phyloP scores from a whole-genome alignment of 2,329 filamentous ascomycete genomes.

The Scedosporium minutisporum region DNA sequence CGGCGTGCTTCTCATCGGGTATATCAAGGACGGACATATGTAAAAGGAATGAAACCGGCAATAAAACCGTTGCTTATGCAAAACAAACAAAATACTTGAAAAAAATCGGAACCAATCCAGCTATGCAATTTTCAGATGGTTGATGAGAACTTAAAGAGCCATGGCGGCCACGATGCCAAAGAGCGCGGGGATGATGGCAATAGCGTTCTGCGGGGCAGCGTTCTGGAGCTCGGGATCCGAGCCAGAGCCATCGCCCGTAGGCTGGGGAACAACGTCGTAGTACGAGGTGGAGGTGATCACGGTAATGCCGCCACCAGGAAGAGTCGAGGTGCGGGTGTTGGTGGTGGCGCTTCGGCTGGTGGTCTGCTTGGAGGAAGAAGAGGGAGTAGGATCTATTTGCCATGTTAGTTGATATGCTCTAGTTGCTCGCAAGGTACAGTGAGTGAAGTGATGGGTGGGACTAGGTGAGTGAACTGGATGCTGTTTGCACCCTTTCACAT shows the following conservation, averaged over 20 bases:
- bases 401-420: not conserved
- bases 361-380: conserved; percentile 21
- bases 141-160: not conserved
- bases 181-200: conserved; percentile 12
- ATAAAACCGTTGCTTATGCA: not conserved
- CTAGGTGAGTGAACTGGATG: too few species aligned
- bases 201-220: conserved; percentile 17
- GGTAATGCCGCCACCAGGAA: conserved; percentile 32
- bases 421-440: not conserved
- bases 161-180: conserved; percentile 16
- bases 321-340: conserved; percentile 35
- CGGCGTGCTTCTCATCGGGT: not conserved
- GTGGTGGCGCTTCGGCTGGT: conserved; percentile 24
- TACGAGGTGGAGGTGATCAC: conserved; percentile 40
- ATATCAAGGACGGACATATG: conserved; percentile 6
- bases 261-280: conserved; percentile 31
- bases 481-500: not conserved
- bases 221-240: conserved; percentile 27
- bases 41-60: conserved; percentile 6
- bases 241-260: conserved; percentile 12
- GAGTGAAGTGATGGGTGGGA: not conserved
- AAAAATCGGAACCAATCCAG: not conserved
- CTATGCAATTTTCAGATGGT: not conserved
- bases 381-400: conserved; percentile 10
- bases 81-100: not conserved